Evolutionary conservation across 2,329 filamentous ascomycete species (phyloP), one percentile per base, ranked within the genome.

Genomic region (Cyphellophora attinorum): DNA sequence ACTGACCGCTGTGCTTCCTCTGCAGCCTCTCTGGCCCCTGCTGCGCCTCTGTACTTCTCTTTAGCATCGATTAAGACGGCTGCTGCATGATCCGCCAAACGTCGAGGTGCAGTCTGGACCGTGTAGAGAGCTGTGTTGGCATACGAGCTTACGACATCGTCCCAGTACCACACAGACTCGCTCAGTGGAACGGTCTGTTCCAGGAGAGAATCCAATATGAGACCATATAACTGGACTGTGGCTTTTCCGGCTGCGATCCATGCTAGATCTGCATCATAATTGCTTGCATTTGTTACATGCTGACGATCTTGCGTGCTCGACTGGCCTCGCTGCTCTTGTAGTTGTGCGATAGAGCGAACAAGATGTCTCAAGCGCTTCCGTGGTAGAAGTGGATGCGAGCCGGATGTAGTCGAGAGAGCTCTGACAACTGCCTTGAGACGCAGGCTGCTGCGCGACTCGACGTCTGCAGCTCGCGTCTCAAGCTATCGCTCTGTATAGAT

Each of bases 141-240:
- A 47, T 85, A 80, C 1, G 85, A 93, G 6, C 76, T 74, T 18
- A 94, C 62, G 2, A 95, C 73, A 46, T 91, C 82, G 52, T 94
- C 85, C 91, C 91, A 98, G 57, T 96, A 96, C 76, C 81, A 88
- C 15, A 94, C 79, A 48, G 94, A 86, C 45, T 94, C 79, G 49
- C 78, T 83, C 12, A 98, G 60, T 0, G 81, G 80, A 8, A 89
- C 77, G 8, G 86, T 93, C 49, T 91, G 81, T 36, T 89, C 81
- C 8, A 95, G 61, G 3, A 96, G 69, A 0, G 74, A 77, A 47
- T 79, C 78, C 47, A 95, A 65, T 27, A 93, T 71, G 31, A 84
- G 64, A 3, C 89, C 89, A 51, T 94, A 93, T 1, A 81, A 79
- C 53, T 95, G 89, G n/a, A 88, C 76, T 0, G 88, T 84, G 4